These are phyloP conservation scores for Adansonia gregorii DNA, from an alignment of 441 rosid genomes.

Conservation along the genomic window DNA sequence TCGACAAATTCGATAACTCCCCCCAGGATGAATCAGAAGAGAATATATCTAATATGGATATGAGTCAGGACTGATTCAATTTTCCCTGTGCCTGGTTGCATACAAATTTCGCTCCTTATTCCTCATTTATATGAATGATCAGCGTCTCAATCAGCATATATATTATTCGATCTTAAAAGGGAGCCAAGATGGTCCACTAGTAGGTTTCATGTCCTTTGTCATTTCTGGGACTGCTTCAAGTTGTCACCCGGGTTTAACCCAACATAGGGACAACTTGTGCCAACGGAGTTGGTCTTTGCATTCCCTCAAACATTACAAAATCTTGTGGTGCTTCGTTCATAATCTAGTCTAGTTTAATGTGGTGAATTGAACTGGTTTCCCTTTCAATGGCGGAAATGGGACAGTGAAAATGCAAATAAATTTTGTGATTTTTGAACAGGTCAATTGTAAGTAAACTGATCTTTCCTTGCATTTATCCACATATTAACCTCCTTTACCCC, in stretches of 20 bases:
- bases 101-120: slow-evolving; percentile 15
- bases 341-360: neutral
- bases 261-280: slow-evolving; percentile 38
- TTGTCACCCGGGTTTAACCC: slow-evolving; percentile 36
- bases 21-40: no score
- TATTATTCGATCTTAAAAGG: slow-evolving; percentile 28
- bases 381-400: neutral
- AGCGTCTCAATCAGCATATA: slow-evolving; percentile 34
- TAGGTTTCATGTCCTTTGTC: slow-evolving; percentile 33
- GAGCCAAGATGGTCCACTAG: slow-evolving; percentile 45
- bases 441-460: slow-evolving; percentile 8
- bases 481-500: slow-evolving; percentile 29
- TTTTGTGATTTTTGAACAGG: neutral
- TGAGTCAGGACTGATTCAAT: neutral
- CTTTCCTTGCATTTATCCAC: slow-evolving; percentile 24
- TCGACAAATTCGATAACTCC: no score
- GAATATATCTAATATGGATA: neutral
- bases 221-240: slow-evolving; percentile 25
- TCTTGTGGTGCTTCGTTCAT: slow-evolving; percentile 20
- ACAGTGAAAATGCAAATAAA: slow-evolving; percentile 8
- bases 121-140: slow-evolving; percentile 31
- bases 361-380: no score
- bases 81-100: neutral
- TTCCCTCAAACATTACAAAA: slow-evolving; percentile 4
- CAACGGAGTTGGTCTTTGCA: slow-evolving; percentile 19